Conservation (phyloP, 2,329 filamentous ascomycete species). For the Nakataea oryzae region DNA sequence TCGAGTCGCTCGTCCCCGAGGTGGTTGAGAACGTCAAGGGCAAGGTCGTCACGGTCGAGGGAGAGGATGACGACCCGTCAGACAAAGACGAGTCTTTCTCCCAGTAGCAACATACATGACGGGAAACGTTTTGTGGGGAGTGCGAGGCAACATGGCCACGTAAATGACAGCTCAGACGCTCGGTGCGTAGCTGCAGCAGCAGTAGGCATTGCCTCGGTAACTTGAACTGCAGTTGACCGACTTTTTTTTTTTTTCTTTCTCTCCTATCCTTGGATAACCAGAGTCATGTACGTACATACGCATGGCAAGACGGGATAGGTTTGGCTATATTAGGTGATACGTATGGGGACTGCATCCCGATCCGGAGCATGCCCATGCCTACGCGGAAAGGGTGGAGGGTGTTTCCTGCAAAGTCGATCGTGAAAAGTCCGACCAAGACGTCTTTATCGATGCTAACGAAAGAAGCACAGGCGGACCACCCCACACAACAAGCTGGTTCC, state of each 20-base stretch:
- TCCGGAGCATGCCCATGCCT: background rate
- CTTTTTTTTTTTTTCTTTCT: background rate
- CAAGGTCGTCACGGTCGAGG: conserved; percentile 58
- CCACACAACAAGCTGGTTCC: too few relatives aligned
- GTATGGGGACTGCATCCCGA: background rate
- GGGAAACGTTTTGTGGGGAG: background rate
- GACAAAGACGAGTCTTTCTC: conserved; percentile 4
- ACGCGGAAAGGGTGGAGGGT: background rate
- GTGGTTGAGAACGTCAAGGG: conserved; percentile 71
- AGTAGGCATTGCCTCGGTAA: background rate
- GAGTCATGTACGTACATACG: background rate
- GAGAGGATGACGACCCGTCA: conserved; percentile 49
- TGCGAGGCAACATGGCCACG: background rate
- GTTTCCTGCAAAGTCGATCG: background rate
- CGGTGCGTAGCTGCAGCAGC: too few relatives aligned
- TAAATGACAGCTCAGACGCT: background rate
- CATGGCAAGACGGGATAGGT: background rate
- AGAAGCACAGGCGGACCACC: too few relatives aligned
- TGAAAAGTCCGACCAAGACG: background rate
- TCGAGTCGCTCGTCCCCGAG: conserved; percentile 70
- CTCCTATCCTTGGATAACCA: background rate
- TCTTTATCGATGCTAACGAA: too few relatives aligned
- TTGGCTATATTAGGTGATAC: background rate
- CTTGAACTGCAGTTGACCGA: background rate
- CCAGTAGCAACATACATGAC: background rate